Percentiles rank a stretch among this genome's conserved stretches.
phyloP scores from a whole-genome alignment of 352 stramenopile genomes.

The Globisporangium abappressorium region DNA sequence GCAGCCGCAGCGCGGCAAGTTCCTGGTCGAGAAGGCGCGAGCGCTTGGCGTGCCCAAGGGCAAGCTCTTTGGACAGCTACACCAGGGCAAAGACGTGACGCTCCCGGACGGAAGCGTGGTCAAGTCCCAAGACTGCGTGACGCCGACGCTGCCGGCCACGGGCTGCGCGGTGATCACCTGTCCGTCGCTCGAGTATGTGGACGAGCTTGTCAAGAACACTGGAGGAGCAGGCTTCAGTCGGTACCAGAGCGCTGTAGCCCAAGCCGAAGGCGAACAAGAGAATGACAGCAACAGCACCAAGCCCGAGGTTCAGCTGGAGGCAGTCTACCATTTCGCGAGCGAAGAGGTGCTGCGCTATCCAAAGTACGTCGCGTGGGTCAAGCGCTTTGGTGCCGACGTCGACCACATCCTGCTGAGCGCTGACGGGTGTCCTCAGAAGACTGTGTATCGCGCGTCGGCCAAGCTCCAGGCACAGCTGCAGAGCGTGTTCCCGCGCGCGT shows the following conservation, averaged over 20 bases:
- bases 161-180: conserved; percentile 59
- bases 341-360: conserved; percentile 46
- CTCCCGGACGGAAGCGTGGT: conserved; percentile 62
- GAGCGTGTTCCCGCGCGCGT: conserved; percentile 52
- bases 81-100: conserved; percentile 77
- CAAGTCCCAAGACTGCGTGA: conserved; percentile 64
- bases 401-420: conserved; percentile 64
- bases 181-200: conserved; percentile 57
- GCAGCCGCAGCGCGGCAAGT: conserved; percentile 69
- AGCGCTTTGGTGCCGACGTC: conserved; percentile 48
- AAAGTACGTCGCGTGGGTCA: conserved; percentile 59
- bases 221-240: conserved; percentile 27
- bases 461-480: conserved; percentile 73
- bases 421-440: conserved; percentile 50
- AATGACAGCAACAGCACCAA: conserved; percentile 4
- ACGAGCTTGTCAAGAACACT: conserved; percentile 35
- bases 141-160: conserved; percentile 50
- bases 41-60: conserved; percentile 74
- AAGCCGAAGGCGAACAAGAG: conserved; percentile 15
- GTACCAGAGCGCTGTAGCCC: conserved; percentile 24
- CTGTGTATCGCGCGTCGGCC: conserved; percentile 67
- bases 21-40: conserved; percentile 67
- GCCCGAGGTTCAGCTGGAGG: conserved; percentile 45
- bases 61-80: conserved; percentile 72
- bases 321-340: conserved; percentile 60